Base-by-base conservation (phyloP, 768 basidiomycete genomes). In the Kwoniella sp. region DNA sequence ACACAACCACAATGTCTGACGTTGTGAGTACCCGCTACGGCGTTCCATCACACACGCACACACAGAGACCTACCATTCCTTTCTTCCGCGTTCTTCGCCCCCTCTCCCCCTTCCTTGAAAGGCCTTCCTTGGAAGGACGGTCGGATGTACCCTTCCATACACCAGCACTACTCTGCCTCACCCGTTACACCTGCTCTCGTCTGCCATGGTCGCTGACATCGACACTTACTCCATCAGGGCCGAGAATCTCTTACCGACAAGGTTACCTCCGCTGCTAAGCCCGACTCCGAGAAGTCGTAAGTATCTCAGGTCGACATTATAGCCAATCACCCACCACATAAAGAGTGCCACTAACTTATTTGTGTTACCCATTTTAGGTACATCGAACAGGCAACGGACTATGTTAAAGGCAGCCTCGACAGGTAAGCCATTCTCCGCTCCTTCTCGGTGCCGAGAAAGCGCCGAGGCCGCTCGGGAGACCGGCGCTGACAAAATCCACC, bases 261-360 rank as follows among this genome's bases (percentile, higher is more conserved):
- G 68, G 66, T 63, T 63, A 58, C 55, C 56, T 37, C 70, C 31
- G 70, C 75, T 55, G 61, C 63, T 61, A 76, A 73, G 67, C 75
- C 75, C 64, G 73, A 76, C 73, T 74, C 73, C 20, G 70, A 76
- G 69, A 76, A 76, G 47, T 64, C 67, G 1, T 68, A 70, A 65
- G 64, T 74, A 45, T 73, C 73, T 63, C 74, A 74, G 61, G 63
- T 56, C 20, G 66, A 63, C 58, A n/a, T 17, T 45, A 15, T 15
- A 31, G 34, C 34, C 13, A n/a, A n/a, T n/a, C n/a, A n/a, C n/a
- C n/a, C n/a, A n/a, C n/a, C n/a, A n/a, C n/a, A n/a, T n/a, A n/a
- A n/a, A n/a, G n/a, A n/a, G n/a, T n/a, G n/a, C n/a, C n/a, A n/a
- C n/a, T n/a, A 15, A 23, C 15, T 25, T n/a, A 22, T 22, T n/a